These are phyloP conservation scores for Suillus tomentosus DNA, from an alignment of 768 basidiomycete genomes.

Conservation along the genomic window DNA sequence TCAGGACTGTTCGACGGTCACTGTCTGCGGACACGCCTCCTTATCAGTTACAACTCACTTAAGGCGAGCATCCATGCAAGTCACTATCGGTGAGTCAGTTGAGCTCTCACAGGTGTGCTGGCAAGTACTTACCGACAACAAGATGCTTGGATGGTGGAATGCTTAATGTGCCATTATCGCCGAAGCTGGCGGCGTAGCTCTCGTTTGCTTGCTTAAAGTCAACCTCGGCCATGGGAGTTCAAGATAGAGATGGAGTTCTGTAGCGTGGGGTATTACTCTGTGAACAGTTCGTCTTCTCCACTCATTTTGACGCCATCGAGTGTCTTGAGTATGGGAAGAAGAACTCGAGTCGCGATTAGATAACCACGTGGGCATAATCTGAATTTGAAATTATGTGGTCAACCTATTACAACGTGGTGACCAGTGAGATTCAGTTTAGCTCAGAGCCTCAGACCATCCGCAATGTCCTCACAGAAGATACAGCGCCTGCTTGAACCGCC, in stretches of 20 bases:
- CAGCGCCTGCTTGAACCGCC: conserved; percentile 53
- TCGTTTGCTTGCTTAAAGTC: conserved; percentile 45
- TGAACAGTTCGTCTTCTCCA: background rate
- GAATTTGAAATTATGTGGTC: background rate
- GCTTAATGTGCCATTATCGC: conserved; percentile 38
- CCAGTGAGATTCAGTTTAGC: background rate
- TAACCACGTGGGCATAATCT: conserved; percentile 25
- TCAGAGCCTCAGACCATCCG: background rate
- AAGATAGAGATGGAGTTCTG: background rate
- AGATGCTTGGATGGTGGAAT: conserved; percentile 46
- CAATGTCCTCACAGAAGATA: conserved; percentile 48
- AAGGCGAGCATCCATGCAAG: conserved; percentile 77
- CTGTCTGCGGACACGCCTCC: conserved; percentile 1
- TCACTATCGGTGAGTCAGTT: conserved; percentile 39
- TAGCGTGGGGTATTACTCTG: background rate
- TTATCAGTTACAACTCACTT: conserved; percentile 43
- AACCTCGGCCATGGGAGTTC: conserved; percentile 20
- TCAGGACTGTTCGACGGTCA: conserved; percentile 44
- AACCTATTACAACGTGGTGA: conserved; percentile 9
- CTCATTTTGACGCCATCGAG: conserved; percentile 8
- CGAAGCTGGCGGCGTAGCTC: conserved; percentile 48
- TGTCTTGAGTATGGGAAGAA: background rate
- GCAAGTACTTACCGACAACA: conserved; percentile 35
- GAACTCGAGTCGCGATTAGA: conserved; percentile 19
- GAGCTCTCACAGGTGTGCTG: background rate